phyloP scores from a whole-genome alignment of 179 eudicot species.

The Nepenthes alata region DNA sequence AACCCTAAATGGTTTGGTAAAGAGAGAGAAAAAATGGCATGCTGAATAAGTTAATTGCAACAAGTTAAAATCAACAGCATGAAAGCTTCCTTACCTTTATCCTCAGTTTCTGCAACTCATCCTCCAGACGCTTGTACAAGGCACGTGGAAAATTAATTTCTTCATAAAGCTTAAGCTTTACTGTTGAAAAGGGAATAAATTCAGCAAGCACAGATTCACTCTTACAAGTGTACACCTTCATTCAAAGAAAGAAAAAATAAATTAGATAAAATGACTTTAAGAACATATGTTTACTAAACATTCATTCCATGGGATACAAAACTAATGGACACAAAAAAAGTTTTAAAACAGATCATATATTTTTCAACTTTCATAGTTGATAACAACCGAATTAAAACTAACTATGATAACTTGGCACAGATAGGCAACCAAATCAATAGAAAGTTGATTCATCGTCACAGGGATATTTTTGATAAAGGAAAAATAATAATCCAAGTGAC shows the following conservation, averaged over 20 bases:
- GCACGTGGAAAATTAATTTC: slow-evolving; percentile 19
- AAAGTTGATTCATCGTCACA: too few relatives aligned
- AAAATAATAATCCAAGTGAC: too few relatives aligned
- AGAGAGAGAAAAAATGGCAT: too few relatives aligned
- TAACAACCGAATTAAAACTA: too few relatives aligned
- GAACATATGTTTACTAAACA: neutral
- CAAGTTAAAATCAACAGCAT: neutral
- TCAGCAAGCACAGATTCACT: slow-evolving; percentile 52
- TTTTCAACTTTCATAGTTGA: too few relatives aligned
- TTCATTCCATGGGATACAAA: neutral
- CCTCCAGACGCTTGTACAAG: slow-evolving; percentile 12
- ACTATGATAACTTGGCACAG: too few relatives aligned
- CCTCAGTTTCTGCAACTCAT: slow-evolving; percentile 18
- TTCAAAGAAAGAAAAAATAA: slow-evolving; percentile 1
- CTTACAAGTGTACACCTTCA: slow-evolving; percentile 74
- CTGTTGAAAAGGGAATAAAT: slow-evolving; percentile 44
- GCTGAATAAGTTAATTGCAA: too few relatives aligned
- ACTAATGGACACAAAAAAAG: too few relatives aligned
- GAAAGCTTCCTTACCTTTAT: slow-evolving; percentile 34
- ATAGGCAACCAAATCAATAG: too few relatives aligned
- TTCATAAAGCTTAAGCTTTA: slow-evolving; percentile 42
- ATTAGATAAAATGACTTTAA: neutral
- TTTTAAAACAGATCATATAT: too few relatives aligned
- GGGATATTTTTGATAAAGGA: too few relatives aligned
- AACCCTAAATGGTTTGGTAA: too few relatives aligned